phyloP scores from a whole-genome alignment of 768 basidiomycete species.

The Scleroderma bovista region DNA sequence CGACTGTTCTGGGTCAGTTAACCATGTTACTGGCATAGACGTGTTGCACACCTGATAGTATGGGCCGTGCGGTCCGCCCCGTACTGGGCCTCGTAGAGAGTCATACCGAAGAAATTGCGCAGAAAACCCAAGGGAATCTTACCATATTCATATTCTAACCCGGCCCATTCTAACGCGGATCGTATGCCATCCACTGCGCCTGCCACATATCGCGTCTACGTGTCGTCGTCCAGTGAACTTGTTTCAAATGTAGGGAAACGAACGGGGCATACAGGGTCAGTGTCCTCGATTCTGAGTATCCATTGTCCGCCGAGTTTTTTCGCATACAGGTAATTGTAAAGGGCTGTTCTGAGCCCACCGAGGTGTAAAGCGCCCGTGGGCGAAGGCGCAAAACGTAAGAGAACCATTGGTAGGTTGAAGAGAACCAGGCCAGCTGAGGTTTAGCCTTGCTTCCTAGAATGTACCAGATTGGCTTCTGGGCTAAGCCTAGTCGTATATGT shows the following conservation, averaged over 20 bases:
- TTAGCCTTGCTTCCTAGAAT: too few relatives aligned
- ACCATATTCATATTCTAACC: conserved; percentile 90
- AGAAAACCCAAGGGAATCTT: not conserved
- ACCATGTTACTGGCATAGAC: too few relatives aligned
- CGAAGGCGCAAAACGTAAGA: conserved; percentile 93
- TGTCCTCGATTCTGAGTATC: conserved; percentile 93
- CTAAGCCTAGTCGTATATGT: too few relatives aligned
- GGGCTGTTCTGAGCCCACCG: conserved; percentile 88
- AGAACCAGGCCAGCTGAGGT: too few relatives aligned
- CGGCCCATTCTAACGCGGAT: conserved; percentile 81
- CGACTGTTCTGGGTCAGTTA: conserved; percentile 52
- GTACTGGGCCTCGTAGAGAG: conserved; percentile 60
- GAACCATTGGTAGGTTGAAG: conserved; percentile 35
- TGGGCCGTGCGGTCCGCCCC: conserved; percentile 70
- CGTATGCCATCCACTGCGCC: conserved; percentile 81
- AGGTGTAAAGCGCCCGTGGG: conserved; percentile 94
- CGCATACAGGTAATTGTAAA: conserved; percentile 88
- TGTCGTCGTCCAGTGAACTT: conserved; percentile 40
- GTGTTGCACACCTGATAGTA: conserved; percentile 67
- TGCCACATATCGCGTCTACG: conserved; percentile 72
- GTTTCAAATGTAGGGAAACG: not conserved
- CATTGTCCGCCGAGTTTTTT: conserved; percentile 80
- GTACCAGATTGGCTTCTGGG: too few relatives aligned
- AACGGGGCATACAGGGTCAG: conserved; percentile 67
- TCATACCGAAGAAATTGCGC: conserved; percentile 2